Percentiles rank a stretch among this genome's conserved stretches.
phyloP scores from a whole-genome alignment of 805 yeast species.

The Starmerella davenportii region DNA sequence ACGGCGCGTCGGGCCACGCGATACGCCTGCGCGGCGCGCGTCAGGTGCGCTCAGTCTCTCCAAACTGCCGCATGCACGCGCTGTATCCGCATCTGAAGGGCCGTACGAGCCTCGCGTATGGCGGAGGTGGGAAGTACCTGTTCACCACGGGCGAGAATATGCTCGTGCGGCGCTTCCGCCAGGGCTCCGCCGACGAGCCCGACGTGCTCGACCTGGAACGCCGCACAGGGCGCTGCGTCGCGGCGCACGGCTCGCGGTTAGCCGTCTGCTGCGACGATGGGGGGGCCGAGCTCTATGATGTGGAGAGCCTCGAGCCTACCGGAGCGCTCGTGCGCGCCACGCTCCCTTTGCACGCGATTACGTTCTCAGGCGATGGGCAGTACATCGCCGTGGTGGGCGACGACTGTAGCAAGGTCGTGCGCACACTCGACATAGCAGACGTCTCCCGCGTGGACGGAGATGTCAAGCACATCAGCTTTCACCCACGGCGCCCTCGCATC shows the following conservation, averaged over 20 bases:
- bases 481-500: constrained; percentile 18
- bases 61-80: constrained; percentile 15
- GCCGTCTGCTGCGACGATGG: constrained; percentile 32
- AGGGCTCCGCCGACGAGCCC: constrained; percentile 19
- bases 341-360: constrained; percentile 22
- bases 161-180: constrained; percentile 21
- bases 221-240: constrained; percentile 17
- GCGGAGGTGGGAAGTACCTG: constrained; percentile 21
- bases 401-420: constrained; percentile 21
- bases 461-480: constrained; percentile 29
- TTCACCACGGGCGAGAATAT: constrained; percentile 24
- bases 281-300: constrained; percentile 18
- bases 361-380: constrained; percentile 23
- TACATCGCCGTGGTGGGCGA: constrained; percentile 24
- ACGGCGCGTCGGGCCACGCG: no score
- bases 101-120: constrained; percentile 20
- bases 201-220: constrained; percentile 19
- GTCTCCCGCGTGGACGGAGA: constrained; percentile 29
- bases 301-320: constrained; percentile 12
- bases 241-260: constrained; percentile 17
- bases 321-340: constrained; percentile 18
- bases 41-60: no score
- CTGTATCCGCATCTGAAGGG: constrained; percentile 24
- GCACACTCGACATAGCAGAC: constrained; percentile 21
- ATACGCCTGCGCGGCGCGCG: no score